A percentile compares a stretch with the other conserved stretches of the same genome.
These are phyloP conservation scores for Sparassis latifolia DNA, from an alignment of 1,284 basidiomycete genomes.

Conservation along the genomic window DNA sequence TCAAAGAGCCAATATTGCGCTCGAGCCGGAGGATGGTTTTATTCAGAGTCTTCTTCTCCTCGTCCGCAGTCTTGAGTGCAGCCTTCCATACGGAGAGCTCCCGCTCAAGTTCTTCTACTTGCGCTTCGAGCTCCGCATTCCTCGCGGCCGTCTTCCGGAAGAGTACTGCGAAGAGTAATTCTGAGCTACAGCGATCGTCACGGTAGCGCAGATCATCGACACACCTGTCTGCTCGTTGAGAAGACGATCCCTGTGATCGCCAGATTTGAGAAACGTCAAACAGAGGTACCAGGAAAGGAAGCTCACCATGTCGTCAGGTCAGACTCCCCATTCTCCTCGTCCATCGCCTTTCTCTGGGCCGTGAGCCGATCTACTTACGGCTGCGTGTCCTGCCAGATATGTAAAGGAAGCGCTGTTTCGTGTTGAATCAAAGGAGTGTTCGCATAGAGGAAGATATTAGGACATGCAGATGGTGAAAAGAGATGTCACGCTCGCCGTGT, in stretches of 20 bases:
- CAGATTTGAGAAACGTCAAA: neutral
- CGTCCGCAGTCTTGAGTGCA: constrained; percentile 29
- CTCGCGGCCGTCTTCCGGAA: constrained; percentile 25
- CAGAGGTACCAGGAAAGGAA: neutral
- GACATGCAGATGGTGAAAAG: too few relatives aligned
- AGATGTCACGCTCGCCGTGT: too few relatives aligned
- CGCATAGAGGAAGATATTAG: too few relatives aligned
- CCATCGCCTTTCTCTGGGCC: constrained; percentile 13
- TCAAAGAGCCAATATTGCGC: constrained; percentile 29
- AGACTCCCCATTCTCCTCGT: constrained; percentile 17
- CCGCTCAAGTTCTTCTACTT: constrained; percentile 31
- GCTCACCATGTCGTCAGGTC: constrained; percentile 7
- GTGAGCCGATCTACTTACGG: too few relatives aligned
- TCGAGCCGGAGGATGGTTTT: constrained; percentile 25
- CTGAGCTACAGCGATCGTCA: neutral
- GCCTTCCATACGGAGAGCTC: constrained; percentile 34
- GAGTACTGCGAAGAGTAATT: constrained; percentile 17
- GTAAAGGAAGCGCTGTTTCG: too few relatives aligned
- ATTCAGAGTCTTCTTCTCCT: constrained; percentile 24
- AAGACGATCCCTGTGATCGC: constrained; percentile 22
- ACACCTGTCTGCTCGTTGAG: constrained; percentile 26
- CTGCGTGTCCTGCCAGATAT: too few relatives aligned
- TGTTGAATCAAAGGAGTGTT: too few relatives aligned
- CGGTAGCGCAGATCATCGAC: constrained; percentile 1
- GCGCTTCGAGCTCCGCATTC: constrained; percentile 25